Evolutionary conservation across 257 asterid species (phyloP).

Genomic region (Solanum stenotomum): DNA sequence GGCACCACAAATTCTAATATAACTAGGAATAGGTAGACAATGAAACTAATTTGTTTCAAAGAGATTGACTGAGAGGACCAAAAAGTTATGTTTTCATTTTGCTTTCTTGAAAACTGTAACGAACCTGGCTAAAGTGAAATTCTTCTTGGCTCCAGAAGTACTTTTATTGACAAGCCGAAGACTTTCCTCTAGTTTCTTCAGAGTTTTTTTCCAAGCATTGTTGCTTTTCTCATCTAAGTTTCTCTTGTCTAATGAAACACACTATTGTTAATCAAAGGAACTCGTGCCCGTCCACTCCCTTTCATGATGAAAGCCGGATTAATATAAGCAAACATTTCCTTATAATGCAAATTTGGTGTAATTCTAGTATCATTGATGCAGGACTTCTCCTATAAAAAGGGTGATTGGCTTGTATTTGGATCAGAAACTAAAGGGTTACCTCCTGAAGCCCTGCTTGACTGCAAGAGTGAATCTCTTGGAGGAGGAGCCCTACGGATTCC

Average conservation of each 20-base stretch:
- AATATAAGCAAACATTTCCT: neutral
- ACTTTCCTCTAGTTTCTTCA: neutral
- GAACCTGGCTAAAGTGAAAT: neutral
- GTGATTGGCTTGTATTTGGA: conserved; percentile 97
- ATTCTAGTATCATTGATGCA: conserved; percentile 15
- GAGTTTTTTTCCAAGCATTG: neutral
- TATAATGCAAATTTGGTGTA: neutral
- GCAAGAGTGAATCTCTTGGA: conserved; percentile 49
- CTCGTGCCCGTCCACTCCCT: neutral
- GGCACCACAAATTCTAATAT: neutral
- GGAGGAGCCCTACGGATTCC: conserved; percentile 82
- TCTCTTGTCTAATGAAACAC: neutral
- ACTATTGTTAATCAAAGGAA: neutral
- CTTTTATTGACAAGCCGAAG: neutral
- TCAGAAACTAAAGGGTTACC: conserved; percentile 85
- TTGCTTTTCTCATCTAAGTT: neutral
- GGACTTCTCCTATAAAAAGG: conserved; percentile 76
- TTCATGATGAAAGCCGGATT: neutral
- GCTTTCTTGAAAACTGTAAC: neutral
- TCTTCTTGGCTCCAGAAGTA: neutral
- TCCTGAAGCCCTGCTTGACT: conserved; percentile 70
- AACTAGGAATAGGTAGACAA: neutral
- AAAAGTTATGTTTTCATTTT: neutral
- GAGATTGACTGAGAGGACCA: neutral
- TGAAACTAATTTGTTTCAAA: neutral